Percentiles rank a stretch among this genome's conserved stretches.
Evolutionary conservation across 1,284 basidiomycete genomes (phyloP).

Genomic region (Schizophyllum amplum): DNA sequence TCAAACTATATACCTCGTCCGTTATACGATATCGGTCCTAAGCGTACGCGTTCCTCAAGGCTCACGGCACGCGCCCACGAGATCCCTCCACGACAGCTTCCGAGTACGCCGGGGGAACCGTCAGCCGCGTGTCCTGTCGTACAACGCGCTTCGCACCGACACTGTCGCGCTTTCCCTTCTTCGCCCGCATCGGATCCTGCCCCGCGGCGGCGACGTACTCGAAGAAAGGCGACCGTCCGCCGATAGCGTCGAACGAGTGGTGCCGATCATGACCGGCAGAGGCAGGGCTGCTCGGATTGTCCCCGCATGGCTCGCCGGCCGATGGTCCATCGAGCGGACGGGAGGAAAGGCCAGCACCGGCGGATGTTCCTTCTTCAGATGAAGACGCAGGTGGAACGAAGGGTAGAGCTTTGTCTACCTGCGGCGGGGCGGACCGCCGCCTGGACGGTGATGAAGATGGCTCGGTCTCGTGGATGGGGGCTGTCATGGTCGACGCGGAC

Average conservation of each 20-base stretch:
- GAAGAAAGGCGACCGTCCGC: background rate
- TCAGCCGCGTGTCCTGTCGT: background rate
- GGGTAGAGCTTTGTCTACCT: background rate
- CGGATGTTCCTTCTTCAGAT: background rate
- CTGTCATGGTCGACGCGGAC: background rate
- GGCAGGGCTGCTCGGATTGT: too few species aligned
- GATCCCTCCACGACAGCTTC: background rate
- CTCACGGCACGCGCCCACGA: too few species aligned
- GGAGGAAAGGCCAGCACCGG: too few species aligned
- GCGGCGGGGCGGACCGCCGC: background rate
- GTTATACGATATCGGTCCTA: too few species aligned
- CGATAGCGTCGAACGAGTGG: background rate
- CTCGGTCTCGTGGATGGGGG: background rate
- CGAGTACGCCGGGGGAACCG: background rate
- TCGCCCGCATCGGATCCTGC: background rate
- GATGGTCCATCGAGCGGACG: too few species aligned
- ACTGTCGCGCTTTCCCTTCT: background rate
- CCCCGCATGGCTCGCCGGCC: too few species aligned
- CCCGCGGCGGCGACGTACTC: background rate
- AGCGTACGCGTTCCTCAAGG: background rate
- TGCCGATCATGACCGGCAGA: too few species aligned
- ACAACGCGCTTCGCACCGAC: background rate
- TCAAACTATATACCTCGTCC: too few species aligned
- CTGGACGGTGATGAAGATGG: background rate
- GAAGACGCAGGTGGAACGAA: background rate